Percentiles rank a stretch among this genome's conserved stretches.
Evolutionary conservation across 495 filamentous ascomycete genomes (phyloP).

Genomic region (Podospora fimiseda): DNA sequence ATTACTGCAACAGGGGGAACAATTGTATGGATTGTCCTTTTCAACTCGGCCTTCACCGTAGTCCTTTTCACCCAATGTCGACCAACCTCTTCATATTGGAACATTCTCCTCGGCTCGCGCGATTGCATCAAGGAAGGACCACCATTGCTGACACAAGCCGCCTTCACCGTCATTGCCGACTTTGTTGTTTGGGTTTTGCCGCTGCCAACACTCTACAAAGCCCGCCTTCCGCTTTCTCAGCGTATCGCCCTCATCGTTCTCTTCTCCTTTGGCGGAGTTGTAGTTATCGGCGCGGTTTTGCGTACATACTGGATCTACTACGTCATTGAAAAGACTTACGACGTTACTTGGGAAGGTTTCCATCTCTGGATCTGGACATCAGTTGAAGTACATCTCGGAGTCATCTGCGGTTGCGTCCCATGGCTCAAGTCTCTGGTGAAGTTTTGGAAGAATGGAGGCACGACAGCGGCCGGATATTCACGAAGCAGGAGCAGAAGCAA

Average conservation of each 20-base stretch:
- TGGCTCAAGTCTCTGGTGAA: constrained; percentile 30
- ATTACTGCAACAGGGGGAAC: neutral
- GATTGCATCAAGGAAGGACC: constrained; percentile 25
- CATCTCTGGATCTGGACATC: constrained; percentile 37
- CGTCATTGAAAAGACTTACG: constrained; percentile 25
- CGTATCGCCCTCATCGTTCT: constrained; percentile 21
- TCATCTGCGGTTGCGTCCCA: constrained; percentile 37
- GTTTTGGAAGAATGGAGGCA: constrained; percentile 8
- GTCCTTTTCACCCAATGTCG: constrained; percentile 32
- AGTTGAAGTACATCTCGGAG: constrained; percentile 36
- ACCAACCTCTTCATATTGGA: constrained; percentile 34
- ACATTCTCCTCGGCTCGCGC: neutral
- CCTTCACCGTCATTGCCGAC: constrained; percentile 32
- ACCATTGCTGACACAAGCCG: constrained; percentile 20
- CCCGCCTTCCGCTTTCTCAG: constrained; percentile 21
- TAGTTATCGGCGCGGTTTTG: constrained; percentile 18
- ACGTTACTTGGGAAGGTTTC: constrained; percentile 34
- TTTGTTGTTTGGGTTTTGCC: constrained; percentile 39
- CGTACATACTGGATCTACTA: constrained; percentile 24
- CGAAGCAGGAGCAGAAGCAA: neutral
- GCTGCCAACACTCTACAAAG: constrained; percentile 26
- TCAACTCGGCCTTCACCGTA: constrained; percentile 22
- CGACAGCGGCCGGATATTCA: neutral
- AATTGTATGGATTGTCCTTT: constrained; percentile 19
- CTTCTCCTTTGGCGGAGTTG: constrained; percentile 22